Base-by-base conservation (phyloP, 176 grass and related monocot species). In the Saccharum officinarum region DNA sequence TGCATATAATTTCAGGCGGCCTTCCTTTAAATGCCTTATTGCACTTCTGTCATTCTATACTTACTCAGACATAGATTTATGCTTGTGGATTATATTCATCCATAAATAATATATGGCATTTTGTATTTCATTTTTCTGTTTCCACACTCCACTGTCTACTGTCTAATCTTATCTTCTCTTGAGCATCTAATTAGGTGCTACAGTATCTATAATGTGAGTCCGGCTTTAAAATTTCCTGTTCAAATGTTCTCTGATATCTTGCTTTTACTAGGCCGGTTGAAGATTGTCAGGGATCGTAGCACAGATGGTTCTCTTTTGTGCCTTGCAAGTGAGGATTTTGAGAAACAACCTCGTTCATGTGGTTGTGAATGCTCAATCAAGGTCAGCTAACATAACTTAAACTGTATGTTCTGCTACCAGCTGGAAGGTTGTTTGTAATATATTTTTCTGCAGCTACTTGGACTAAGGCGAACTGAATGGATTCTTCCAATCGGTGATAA, bases 361-460 rank as follows among this genome's bases (percentile, higher is more conserved):
- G 92, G 90, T 18, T 84, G 86, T 77, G 92, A 89, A 69, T 87
- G 83, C 70, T 84, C 88, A 47, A 86, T 89, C 8, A 94, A 91
- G 92, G 92, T 77, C 49, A 66, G 63, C 55, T 65, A 84, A 74
- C 84, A 59, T 52, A 73, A 4, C 38, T 65, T 34, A 44, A 79
- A 79, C 0, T 66, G 16, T 68, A 37, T 37, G 57, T 65, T 64
- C 15, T 61, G 47, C 75, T 26, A 22, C 6, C 36, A 65, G 16
- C 2, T 17, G 20, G 23, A 26, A 76, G 75, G 36, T 38, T 75
- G 28, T 23, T 87, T 70, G 46, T 71, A 46, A 86, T 40, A 6
- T 42, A 3, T 13, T 82, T 39, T 57, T 71, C 78, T 94, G 62
- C 67, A 91, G 92, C 85, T 94, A 80, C 76, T 94, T 78, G 92